Conservation (phyloP, 2,329 filamentous ascomycete species). For the Fusarium armeniacum region DNA sequence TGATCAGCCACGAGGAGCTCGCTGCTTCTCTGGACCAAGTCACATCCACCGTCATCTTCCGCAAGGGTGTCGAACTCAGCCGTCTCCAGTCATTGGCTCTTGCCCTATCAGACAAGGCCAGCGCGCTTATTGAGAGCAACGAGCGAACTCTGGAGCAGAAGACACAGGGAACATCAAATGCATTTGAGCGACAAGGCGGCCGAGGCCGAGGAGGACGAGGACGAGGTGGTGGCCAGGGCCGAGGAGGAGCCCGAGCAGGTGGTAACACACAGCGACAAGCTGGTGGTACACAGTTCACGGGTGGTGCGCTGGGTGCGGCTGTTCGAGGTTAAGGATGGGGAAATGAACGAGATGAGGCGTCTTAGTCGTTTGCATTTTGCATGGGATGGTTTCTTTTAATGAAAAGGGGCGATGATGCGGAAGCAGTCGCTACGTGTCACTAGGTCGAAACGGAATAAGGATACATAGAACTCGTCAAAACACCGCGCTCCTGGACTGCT, state of each 20-base stretch:
- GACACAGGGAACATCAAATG: slow-evolving; percentile 94
- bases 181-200: slow-evolving; percentile 92
- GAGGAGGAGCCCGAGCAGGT: slow-evolving; percentile 71
- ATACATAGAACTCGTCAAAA: slow-evolving; percentile 51
- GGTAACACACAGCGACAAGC: slow-evolving; percentile 75
- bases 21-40: slow-evolving; percentile 97
- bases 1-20: slow-evolving; percentile 99
- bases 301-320: slow-evolving; percentile 80
- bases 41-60: slow-evolving; percentile 97
- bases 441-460: slow-evolving; percentile 53
- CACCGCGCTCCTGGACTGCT: slow-evolving; percentile 37
- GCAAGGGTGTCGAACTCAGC: slow-evolving; percentile 98
- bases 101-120: slow-evolving; percentile 95
- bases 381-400: slow-evolving; percentile 56
- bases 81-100: slow-evolving; percentile 95
- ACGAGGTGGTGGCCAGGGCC: slow-evolving; percentile 72
- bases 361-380: slow-evolving; percentile 54
- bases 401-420: slow-evolving; percentile 54
- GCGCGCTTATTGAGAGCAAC: slow-evolving; percentile 94
- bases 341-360: slow-evolving; percentile 53
- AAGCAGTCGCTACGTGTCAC: slow-evolving; percentile 54
- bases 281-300: slow-evolving; percentile 84
- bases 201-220: slow-evolving; percentile 76
- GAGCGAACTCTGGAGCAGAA: slow-evolving; percentile 97
- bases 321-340: slow-evolving; percentile 67